Conservation (phyloP, 257 asterid genomes). For the Echites panduratus region DNA sequence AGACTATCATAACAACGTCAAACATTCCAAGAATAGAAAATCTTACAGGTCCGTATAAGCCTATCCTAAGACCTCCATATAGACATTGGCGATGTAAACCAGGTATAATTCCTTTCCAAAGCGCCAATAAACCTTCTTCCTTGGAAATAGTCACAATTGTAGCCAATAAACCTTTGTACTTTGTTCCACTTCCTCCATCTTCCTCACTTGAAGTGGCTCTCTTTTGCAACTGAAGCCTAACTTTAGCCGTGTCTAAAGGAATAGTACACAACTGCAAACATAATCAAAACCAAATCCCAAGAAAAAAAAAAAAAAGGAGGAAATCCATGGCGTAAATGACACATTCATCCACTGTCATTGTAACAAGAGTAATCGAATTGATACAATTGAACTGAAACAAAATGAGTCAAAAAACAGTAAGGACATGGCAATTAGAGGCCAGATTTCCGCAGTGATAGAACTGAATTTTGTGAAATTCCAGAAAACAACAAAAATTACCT, state of each 20-base stretch:
- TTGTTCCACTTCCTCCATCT: slow-evolving; percentile 38
- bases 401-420: neutral
- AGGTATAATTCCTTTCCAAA: slow-evolving; percentile 87
- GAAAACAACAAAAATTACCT: slow-evolving; percentile 37
- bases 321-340: neutral
- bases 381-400: neutral
- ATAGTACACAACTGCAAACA: slow-evolving; percentile 71
- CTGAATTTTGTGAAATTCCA: neutral
- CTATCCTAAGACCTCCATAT: slow-evolving; percentile 87
- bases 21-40: neutral
- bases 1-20: neutral
- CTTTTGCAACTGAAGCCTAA: slow-evolving; percentile 90
- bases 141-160: slow-evolving; percentile 69
- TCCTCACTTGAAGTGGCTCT: slow-evolving; percentile 46
- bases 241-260: slow-evolving; percentile 87
- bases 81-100: slow-evolving; percentile 87
- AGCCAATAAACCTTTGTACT: slow-evolving; percentile 68
- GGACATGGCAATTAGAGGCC: neutral
- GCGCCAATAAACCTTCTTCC: slow-evolving; percentile 78
- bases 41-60: slow-evolving; percentile 78
- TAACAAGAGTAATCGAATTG: neutral
- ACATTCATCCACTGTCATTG: neutral
- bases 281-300: slow-evolving; percentile 26
- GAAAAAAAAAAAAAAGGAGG: too few relatives aligned
- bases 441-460: neutral